phyloP scores from a whole-genome alignment of 768 basidiomycete genomes.

The Lentinula sp. region DNA sequence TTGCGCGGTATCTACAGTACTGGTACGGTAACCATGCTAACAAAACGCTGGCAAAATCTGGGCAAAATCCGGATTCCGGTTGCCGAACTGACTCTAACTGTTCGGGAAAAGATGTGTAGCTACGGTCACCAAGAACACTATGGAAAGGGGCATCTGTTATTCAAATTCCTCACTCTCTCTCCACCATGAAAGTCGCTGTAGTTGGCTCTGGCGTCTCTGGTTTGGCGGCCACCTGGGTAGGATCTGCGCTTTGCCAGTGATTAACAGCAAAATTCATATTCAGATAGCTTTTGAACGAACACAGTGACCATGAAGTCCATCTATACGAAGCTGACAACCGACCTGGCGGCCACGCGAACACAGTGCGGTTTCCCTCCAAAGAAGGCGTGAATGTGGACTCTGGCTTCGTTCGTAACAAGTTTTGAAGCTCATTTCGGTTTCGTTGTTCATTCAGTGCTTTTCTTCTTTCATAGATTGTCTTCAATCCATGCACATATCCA shows the following conservation, averaged over 20 bases:
- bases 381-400: constrained; percentile 58
- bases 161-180: neutral
- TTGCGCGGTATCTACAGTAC: no score
- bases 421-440: neutral
- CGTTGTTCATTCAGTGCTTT: neutral
- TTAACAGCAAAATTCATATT: neutral
- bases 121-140: neutral
- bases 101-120: no score
- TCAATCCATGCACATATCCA: constrained; percentile 72
- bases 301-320: constrained; percentile 70
- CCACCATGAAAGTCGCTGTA: constrained; percentile 57
- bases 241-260: neutral
- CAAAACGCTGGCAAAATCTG: no score
- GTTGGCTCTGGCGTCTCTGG: constrained; percentile 77
- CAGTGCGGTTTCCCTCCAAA: constrained; percentile 45
- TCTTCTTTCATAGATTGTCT: constrained; percentile 49
- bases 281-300: constrained; percentile 61
- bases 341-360: constrained; percentile 75
- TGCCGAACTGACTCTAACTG: no score
- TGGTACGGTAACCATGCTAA: no score
- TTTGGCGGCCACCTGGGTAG: constrained; percentile 72
- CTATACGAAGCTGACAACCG: constrained; percentile 63
- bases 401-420: constrained; percentile 43
- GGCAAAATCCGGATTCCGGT: no score
- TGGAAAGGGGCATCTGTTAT: neutral